phyloP scores from a whole-genome alignment of 768 basidiomycete genomes.

The Krasilnikovozyma curviuscula region DNA sequence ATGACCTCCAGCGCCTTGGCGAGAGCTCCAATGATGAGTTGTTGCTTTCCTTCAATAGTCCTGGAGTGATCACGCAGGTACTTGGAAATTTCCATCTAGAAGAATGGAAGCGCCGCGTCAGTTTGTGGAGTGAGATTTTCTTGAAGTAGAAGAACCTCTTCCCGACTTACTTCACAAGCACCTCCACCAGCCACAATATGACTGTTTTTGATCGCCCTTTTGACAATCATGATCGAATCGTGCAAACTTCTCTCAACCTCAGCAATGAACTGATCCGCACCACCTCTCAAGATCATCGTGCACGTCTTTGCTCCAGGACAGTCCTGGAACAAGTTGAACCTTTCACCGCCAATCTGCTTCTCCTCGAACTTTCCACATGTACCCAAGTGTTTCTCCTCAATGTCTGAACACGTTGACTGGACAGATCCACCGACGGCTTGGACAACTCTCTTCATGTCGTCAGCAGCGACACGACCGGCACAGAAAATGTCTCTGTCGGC shows the following conservation, averaged over 20 bases:
- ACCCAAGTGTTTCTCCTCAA: conserved; percentile 71
- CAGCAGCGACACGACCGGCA: conserved; percentile 79
- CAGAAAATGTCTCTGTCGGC: conserved; percentile 98
- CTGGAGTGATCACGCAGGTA: conserved; percentile 76
- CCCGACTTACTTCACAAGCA: conserved; percentile 60
- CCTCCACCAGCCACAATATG: conserved; percentile 96
- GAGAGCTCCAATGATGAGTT: conserved; percentile 82
- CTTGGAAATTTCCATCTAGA: conserved; percentile 90
- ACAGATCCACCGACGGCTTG: conserved; percentile 88
- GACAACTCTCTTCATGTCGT: conserved; percentile 78
- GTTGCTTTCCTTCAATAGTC: conserved; percentile 84
- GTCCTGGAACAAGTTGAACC: conserved; percentile 86
- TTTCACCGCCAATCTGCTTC: conserved; percentile 84
- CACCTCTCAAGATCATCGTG: conserved; percentile 79
- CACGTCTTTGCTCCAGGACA: conserved; percentile 91
- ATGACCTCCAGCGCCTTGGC: conserved; percentile 95
- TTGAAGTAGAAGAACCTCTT: too few species aligned
- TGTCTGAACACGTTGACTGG: conserved; percentile 90
- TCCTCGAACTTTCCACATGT: conserved; percentile 87
- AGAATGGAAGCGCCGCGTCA: background rate
- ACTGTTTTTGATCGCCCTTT: conserved; percentile 83
- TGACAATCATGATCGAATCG: conserved; percentile 99
- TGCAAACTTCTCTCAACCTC: conserved; percentile 95
- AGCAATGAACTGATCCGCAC: conserved; percentile 96
- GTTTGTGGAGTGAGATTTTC: background rate